Base-by-base conservation (phyloP, 2,329 filamentous ascomycete genomes). In the Stagonosporopsis vannaccii region DNA sequence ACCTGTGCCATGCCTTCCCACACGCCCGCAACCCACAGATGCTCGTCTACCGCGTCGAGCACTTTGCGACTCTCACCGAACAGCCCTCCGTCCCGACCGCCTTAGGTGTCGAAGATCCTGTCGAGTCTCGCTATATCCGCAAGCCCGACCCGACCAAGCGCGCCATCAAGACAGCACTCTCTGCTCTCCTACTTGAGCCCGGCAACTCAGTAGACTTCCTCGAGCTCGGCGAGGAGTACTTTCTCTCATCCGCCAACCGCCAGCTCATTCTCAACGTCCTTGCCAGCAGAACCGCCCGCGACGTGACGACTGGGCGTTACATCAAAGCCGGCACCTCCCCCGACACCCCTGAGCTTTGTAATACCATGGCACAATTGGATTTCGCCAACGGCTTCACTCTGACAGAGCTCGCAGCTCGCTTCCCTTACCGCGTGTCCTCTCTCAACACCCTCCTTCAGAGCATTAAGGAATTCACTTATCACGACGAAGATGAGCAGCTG, bases 41-140 rank as follows among this genome's bases (percentile, higher is more conserved):
- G 49, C 45, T 49, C 7, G 33, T 58, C 5, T 50, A 41, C 23
- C 55, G 55, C 30, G 26, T 58, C 28, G 40, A 58, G 28, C 30
- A 23, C 12, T 42, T 52, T 26, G 54, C 43, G 2, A 33, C 32
- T 1, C 42, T 33, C 30, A 17, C n/a, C 19, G n/a, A 4, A 2
- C 43, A 50, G 20, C 28, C 36, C 1, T 13, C 42, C 4, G 19
- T 11, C 1, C 15, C 7, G 19, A 44, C 33, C 7, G 2, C 3
- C 1, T 1, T 23, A 1, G 25, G 36, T 6, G 12, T 32, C 13
- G 17, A 20, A 3, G 45, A 48, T 9, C 45, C 45, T 12, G 35
- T 40, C 25, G 35, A 48, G 36, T 32, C 35, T 15, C 20, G 45
- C 2, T 48, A 40, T 13, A 13, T 22, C 8, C 45, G 23, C n/a